Evolutionary conservation across 345 rosid species (phyloP).

Genomic region (Corymbia maculata): DNA sequence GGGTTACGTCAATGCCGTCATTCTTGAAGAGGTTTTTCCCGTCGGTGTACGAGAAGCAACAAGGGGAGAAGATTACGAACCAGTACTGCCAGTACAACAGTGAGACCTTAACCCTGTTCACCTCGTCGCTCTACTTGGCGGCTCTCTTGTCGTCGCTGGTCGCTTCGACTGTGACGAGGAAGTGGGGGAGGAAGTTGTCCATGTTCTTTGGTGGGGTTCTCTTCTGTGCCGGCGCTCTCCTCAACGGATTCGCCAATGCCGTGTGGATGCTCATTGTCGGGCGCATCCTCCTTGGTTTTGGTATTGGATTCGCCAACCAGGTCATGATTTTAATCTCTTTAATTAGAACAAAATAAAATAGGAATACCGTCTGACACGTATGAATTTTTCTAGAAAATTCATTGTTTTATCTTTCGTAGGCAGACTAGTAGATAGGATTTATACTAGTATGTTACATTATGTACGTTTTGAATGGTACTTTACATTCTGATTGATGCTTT

Average conservation of each 20-base stretch:
- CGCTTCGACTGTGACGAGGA: slow-evolving; percentile 1
- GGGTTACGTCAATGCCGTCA: slow-evolving; percentile 8
- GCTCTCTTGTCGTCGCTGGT: neutral
- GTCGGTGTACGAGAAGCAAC: neutral
- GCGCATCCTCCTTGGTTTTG: slow-evolving; percentile 5
- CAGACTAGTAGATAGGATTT: neutral
- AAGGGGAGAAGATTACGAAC: neutral
- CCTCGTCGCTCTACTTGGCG: slow-evolving; percentile 12
- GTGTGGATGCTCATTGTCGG: slow-evolving; percentile 12
- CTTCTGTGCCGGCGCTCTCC: slow-evolving; percentile 3
- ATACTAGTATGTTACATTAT: neutral
- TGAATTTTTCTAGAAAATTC: neutral
- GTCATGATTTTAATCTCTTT: neutral
- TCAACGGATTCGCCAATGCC: neutral
- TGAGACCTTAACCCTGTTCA: slow-evolving; percentile 6
- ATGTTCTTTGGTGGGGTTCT: slow-evolving; percentile 4
- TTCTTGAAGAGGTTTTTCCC: slow-evolving; percentile 6
- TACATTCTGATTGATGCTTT: neutral
- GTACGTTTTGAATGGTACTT: neutral
- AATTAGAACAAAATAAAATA: neutral
- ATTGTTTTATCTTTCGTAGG: neutral
- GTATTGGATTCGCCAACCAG: slow-evolving; percentile 11
- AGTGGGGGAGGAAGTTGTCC: slow-evolving; percentile 1
- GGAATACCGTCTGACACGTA: neutral
- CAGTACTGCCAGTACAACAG: slow-evolving; percentile 11